Conservation (phyloP, 352 stramenopile species). For the Phytophthora agathidicida region DNA sequence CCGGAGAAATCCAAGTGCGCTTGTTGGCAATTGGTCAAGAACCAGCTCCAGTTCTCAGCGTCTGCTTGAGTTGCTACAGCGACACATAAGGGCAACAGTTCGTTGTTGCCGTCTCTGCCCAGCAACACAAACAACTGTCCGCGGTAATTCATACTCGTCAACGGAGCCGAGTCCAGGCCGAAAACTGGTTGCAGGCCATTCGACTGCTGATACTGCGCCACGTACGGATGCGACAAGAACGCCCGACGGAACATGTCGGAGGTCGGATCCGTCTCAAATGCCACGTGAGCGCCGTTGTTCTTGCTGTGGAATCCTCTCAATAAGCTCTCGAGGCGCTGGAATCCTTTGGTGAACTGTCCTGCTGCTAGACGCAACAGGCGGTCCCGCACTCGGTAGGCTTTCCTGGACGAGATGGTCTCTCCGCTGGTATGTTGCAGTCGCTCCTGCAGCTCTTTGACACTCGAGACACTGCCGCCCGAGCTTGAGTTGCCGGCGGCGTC, state of each 20-base stretch:
- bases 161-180: constrained; percentile 29
- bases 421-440: constrained; percentile 28
- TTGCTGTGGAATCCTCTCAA: constrained; percentile 35
- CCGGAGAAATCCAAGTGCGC: constrained; percentile 33
- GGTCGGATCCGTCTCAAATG: constrained; percentile 23
- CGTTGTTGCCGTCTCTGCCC: constrained; percentile 38
- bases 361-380: constrained; percentile 33
- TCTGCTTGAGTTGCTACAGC: constrained; percentile 32
- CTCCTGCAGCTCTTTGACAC: constrained; percentile 39
- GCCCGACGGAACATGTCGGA: constrained; percentile 31
- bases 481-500: constrained; percentile 5
- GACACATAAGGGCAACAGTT: constrained; percentile 29
- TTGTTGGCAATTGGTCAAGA: constrained; percentile 37
- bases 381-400: constrained; percentile 42
- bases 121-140: constrained; percentile 38
- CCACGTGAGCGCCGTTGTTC: constrained; percentile 31
- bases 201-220: constrained; percentile 24
- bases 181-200: constrained; percentile 31
- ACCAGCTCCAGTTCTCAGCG: constrained; percentile 34
- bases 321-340: constrained; percentile 38
- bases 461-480: constrained; percentile 21
- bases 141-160: constrained; percentile 40
- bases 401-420: constrained; percentile 37
- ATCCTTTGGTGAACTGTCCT: constrained; percentile 35
- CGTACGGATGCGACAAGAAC: constrained; percentile 37